Percentiles rank a stretch among this genome's conserved stretches.
Evolutionary conservation across 257 asterid genomes (phyloP).

Genomic region (Solanum paucissectum): DNA sequence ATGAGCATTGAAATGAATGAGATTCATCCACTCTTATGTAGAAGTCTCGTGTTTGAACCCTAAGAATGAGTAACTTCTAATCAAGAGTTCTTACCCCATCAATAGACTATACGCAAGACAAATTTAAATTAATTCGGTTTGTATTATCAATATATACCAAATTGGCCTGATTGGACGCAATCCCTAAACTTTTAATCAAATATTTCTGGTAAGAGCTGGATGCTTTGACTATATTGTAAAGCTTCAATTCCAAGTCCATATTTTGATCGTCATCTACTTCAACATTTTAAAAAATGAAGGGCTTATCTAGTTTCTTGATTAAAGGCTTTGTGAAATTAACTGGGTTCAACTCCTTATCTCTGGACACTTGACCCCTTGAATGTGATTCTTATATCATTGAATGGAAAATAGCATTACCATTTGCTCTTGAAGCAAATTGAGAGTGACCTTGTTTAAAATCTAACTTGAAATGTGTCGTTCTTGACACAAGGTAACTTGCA

Average conservation of each 20-base stretch:
- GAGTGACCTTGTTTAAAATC: background rate
- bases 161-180: background rate
- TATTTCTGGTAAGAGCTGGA: background rate
- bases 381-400: background rate
- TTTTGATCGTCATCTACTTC: too few species aligned
- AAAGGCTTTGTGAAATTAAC: too few species aligned
- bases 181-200: background rate
- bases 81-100: background rate
- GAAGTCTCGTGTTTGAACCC: background rate
- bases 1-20: background rate
- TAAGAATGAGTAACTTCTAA: background rate
- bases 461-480: background rate
- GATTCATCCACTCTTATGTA: background rate
- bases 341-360: too few species aligned
- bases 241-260: too few species aligned
- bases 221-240: too few species aligned
- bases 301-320: too few species aligned
- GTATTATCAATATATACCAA: background rate
- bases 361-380: background rate
- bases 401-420: background rate
- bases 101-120: background rate
- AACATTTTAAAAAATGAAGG: too few species aligned
- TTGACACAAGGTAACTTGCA: background rate
- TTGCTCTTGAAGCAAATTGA: background rate
- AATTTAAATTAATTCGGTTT: too few species aligned